Conservation (phyloP, 352 stramenopile species). For the Phytophthora pinifolia region DNA sequence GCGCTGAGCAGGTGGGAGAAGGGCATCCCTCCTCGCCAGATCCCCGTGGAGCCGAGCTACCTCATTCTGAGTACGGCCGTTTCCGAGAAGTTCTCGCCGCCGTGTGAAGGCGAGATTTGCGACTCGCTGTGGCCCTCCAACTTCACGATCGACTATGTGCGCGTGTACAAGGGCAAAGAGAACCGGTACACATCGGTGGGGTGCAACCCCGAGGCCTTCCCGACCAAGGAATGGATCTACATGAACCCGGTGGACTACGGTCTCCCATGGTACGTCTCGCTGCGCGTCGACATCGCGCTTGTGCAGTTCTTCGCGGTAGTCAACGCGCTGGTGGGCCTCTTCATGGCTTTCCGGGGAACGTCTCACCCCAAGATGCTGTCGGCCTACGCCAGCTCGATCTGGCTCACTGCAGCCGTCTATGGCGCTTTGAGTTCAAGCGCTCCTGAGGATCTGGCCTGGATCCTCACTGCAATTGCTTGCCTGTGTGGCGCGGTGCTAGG, state of each 20-base stretch:
- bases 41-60: constrained; percentile 96
- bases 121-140: constrained; percentile 91
- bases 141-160: constrained; percentile 96
- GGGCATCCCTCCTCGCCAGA: constrained; percentile 68
- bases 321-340: constrained; percentile 53
- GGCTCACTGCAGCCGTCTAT: constrained; percentile 69
- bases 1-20: constrained; percentile 82
- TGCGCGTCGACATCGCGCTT: constrained; percentile 52
- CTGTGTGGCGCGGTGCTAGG: constrained; percentile 77
- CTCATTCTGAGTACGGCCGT: constrained; percentile 98
- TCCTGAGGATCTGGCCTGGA: constrained; percentile 57
- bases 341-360: constrained; percentile 60
- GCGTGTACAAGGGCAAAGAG: constrained; percentile 93
- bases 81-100: constrained; percentile 94
- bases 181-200: constrained; percentile 91
- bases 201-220: constrained; percentile 91
- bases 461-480: constrained; percentile 65
- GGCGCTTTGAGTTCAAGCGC: constrained; percentile 55
- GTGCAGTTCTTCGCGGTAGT: constrained; percentile 54
- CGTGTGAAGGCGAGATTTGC: constrained; percentile 92
- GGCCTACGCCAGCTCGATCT: constrained; percentile 57
- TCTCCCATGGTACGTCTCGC: constrained; percentile 78
- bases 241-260: constrained; percentile 84
- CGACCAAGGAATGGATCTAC: constrained; percentile 92
- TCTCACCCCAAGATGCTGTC: constrained; percentile 54